These are phyloP conservation scores for Brassica napus DNA, from an alignment of 345 rosid species.

Conservation along the genomic window Da-Ae NC_063438.1:1714001-1714500, in stretches of 20 bases:
- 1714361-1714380: background rate
- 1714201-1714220: background rate
- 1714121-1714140: too few species aligned
- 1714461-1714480: slow-evolving; percentile 28
- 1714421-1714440: slow-evolving; percentile 13
- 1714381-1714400: background rate
- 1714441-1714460: slow-evolving; percentile 34
- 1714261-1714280: background rate
- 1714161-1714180: background rate
- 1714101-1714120: too few species aligned
- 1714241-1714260: background rate
- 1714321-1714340: background rate
- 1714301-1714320: background rate
- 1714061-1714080: too few species aligned
- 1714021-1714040: too few species aligned
- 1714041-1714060: too few species aligned
- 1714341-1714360: slow-evolving; percentile 2
- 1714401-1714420: slow-evolving; percentile 9
- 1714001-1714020: too few species aligned
- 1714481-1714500: slow-evolving; percentile 35
- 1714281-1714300: background rate
- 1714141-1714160: too few species aligned
- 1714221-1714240: background rate
- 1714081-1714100: too few species aligned
- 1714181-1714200: background rate